Evolutionary conservation across 2,329 filamentous ascomycete species (phyloP).

Genomic region (Penicillium sp.): DNA sequence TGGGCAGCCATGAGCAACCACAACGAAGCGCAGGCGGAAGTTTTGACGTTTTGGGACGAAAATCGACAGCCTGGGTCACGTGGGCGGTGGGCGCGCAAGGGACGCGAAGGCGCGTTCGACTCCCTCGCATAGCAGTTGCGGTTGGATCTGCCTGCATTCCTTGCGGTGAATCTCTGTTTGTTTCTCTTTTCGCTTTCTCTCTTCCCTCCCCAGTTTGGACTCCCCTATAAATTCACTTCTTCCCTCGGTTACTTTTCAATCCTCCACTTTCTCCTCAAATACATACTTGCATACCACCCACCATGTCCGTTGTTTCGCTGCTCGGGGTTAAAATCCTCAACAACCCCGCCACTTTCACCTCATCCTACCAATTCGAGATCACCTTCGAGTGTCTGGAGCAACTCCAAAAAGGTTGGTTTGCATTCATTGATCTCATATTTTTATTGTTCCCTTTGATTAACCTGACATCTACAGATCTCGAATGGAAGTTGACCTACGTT

Average conservation of each 20-base stretch:
- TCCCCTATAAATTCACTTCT: slow-evolving; percentile 14
- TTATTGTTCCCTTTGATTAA: too few relatives aligned
- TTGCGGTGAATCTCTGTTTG: slow-evolving; percentile 22
- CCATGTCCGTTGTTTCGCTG: slow-evolving; percentile 93
- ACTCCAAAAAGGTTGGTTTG: slow-evolving; percentile 71
- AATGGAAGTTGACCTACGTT: slow-evolving; percentile 99
- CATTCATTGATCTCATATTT: neutral
- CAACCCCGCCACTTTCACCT: slow-evolving; percentile 90
- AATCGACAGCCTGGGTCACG: slow-evolving; percentile 19
- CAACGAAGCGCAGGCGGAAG: too few relatives aligned
- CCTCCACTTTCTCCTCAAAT: slow-evolving; percentile 10
- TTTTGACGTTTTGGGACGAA: neutral
- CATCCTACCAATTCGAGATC: slow-evolving; percentile 95
- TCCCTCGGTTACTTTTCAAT: slow-evolving; percentile 7
- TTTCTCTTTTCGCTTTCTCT: too few relatives aligned
- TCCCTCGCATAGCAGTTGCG: slow-evolving; percentile 19
- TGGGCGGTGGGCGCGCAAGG: slow-evolving; percentile 32
- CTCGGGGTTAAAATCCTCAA: slow-evolving; percentile 93
- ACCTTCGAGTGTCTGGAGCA: slow-evolving; percentile 96
- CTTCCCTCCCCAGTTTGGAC: slow-evolving; percentile 9
- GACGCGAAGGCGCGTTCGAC: slow-evolving; percentile 27
- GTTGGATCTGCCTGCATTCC: slow-evolving; percentile 19
- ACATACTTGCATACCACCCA: slow-evolving; percentile 31
- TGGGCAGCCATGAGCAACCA: too few relatives aligned
- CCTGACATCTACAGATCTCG: too few relatives aligned